Conservation (phyloP, 225 moss, liverwort and hornwort species). For the Marchantia polymorpha region DNA sequence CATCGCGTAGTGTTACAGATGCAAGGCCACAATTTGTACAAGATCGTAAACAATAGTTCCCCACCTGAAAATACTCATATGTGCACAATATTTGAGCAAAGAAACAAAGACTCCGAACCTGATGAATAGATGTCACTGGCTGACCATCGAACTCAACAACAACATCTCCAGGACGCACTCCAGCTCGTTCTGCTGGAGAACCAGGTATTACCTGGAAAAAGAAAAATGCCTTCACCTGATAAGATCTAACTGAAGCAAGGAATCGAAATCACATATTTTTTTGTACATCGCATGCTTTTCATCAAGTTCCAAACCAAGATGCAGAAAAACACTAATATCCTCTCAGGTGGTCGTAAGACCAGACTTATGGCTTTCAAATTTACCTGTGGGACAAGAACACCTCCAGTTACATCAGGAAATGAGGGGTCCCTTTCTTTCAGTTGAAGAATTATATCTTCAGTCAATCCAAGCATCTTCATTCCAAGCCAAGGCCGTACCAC, state of each 20-base stretch:
- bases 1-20: no score
- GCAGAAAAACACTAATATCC: not conserved
- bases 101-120: slow-evolving; percentile 38
- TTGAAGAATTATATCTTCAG: slow-evolving; percentile 71
- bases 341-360: not conserved
- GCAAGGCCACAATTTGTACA: no score
- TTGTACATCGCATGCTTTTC: not conserved
- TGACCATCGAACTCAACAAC: slow-evolving; percentile 68
- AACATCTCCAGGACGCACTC: slow-evolving; percentile 71
- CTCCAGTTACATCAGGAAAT: slow-evolving; percentile 70
- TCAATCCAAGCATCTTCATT: slow-evolving; percentile 92
- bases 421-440: slow-evolving; percentile 65
- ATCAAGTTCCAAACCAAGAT: no score
- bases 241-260: not conserved
- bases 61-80: no score
- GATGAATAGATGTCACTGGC: slow-evolving; percentile 55
- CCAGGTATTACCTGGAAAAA: slow-evolving; percentile 77
- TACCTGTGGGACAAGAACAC: slow-evolving; percentile 87
- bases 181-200: slow-evolving; percentile 78
- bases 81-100: no score
- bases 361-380: not conserved
- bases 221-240: not conserved
- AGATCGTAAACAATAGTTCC: no score
- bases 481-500: slow-evolving; percentile 95
- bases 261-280: not conserved